These are phyloP conservation scores for Blastomyces percursus DNA, from an alignment of 2,329 filamentous ascomycete species.

Conservation along the genomic window DNA sequence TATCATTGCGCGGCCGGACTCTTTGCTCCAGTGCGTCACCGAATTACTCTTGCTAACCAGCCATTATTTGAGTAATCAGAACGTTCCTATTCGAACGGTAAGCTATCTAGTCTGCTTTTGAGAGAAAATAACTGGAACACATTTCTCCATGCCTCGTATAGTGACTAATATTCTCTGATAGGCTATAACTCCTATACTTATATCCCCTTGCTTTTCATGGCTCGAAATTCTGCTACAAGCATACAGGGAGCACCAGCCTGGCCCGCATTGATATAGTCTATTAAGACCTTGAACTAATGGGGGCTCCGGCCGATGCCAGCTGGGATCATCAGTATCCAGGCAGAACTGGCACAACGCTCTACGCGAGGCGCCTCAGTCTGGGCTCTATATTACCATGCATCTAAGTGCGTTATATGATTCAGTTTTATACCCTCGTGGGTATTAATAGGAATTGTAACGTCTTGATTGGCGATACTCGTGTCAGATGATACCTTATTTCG, in stretches of 20 bases:
- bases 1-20: background rate
- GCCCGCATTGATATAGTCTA: background rate
- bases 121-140: background rate
- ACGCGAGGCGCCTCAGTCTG: background rate
- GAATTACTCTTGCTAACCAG: background rate
- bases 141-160: background rate
- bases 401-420: background rate
- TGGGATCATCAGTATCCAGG: background rate
- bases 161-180: background rate
- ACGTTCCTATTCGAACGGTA: background rate
- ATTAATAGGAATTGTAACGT: background rate
- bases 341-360: background rate
- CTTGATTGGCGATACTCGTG: background rate
- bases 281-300: background rate
- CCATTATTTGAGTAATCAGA: background rate
- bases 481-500: background rate
- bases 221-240: background rate
- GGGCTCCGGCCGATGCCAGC: background rate
- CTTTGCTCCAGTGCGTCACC: too few species aligned
- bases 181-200: too few species aligned
- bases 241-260: background rate
- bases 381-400: background rate
- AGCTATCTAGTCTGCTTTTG: background rate
- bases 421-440: background rate
- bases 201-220: background rate